Evolutionary conservation across 2,329 filamentous ascomycete species (phyloP).

Genomic region (Capronia epimyces): DNA sequence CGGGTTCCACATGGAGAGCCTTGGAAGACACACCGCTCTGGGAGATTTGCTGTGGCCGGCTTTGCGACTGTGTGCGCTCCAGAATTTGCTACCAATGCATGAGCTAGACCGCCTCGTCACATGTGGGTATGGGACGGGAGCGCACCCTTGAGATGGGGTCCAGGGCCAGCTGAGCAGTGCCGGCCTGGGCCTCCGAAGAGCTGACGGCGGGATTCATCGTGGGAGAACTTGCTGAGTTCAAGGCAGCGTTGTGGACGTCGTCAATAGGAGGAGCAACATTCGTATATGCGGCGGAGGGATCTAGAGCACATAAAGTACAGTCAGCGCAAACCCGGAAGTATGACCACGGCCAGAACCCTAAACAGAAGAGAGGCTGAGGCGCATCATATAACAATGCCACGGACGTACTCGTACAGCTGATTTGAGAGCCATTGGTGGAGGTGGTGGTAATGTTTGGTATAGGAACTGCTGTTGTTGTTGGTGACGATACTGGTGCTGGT

Average conservation of each 20-base stretch:
- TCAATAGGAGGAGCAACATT: constrained; percentile 8
- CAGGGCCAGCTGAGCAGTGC: constrained; percentile 13
- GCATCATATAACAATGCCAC: constrained; percentile 3
- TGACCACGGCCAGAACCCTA: not conserved
- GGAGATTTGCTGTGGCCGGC: constrained; percentile 36
- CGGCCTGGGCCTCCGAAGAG: constrained; percentile 16
- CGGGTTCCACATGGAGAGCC: constrained; percentile 35
- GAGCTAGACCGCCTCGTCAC: constrained; percentile 5
- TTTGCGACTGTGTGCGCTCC: constrained; percentile 61
- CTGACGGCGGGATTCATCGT: constrained; percentile 17
- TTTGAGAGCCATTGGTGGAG: not conserved
- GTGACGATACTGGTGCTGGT: constrained; percentile 1
- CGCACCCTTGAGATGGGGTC: constrained; percentile 24
- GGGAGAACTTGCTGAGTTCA: constrained; percentile 11
- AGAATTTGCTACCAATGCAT: constrained; percentile 51
- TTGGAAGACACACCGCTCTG: constrained; percentile 43
- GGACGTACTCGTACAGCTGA: constrained; percentile 5
- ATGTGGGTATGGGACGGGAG: constrained; percentile 1
- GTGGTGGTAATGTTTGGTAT: not conserved
- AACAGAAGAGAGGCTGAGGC: constrained; percentile 2
- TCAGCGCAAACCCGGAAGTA: constrained; percentile 12
- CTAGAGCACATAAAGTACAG: constrained; percentile 12
- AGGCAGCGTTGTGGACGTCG: constrained; percentile 13
- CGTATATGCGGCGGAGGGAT: constrained; percentile 17
- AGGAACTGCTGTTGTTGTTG: not conserved